These are phyloP conservation scores for Coemansia biformis DNA, from an alignment of 192 early-diverging fungal species.

Conservation along the genomic window DNA sequence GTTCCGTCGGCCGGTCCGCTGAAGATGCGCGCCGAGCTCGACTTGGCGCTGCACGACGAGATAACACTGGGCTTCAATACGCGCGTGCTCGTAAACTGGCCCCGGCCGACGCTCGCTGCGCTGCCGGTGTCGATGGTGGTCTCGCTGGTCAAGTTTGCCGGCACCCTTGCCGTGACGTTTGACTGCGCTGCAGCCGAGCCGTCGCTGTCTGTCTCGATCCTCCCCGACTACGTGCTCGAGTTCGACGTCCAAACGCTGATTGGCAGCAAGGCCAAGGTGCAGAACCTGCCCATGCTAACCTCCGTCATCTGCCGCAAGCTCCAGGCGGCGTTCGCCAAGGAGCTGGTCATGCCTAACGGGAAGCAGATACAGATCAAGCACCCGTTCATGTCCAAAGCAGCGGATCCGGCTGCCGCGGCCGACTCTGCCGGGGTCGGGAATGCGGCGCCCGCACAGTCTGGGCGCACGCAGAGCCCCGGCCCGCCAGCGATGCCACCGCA, in stretches of 20 bases:
- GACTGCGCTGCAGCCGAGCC: conserved; percentile 32
- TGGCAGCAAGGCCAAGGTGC: conserved; percentile 94
- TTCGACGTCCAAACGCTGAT: conserved; percentile 86
- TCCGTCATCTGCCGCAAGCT: conserved; percentile 74
- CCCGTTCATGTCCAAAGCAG: conserved; percentile 39
- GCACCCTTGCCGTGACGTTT: conserved; percentile 64
- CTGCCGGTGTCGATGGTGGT: conserved; percentile 84
- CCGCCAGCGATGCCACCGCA: background rate
- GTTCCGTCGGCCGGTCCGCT: conserved; percentile 36
- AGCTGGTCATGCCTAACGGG: conserved; percentile 46
- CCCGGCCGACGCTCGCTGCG: conserved; percentile 78
- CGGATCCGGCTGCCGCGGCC: background rate
- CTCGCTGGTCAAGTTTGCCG: conserved; percentile 82
- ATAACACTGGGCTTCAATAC: conserved; percentile 92
- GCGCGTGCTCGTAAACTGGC: conserved; percentile 92
- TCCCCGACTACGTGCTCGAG: conserved; percentile 75
- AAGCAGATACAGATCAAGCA: conserved; percentile 46
- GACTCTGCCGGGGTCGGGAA: too few species aligned
- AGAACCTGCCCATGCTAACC: conserved; percentile 91
- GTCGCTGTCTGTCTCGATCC: conserved; percentile 26
- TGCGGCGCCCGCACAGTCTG: background rate
- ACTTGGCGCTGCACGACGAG: conserved; percentile 85
- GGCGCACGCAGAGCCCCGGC: too few species aligned
- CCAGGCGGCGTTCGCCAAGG: conserved; percentile 47
- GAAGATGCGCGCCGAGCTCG: conserved; percentile 54